Base-by-base conservation (phyloP, 2,329 filamentous ascomycete species). In the Calycina herbarum region DNA sequence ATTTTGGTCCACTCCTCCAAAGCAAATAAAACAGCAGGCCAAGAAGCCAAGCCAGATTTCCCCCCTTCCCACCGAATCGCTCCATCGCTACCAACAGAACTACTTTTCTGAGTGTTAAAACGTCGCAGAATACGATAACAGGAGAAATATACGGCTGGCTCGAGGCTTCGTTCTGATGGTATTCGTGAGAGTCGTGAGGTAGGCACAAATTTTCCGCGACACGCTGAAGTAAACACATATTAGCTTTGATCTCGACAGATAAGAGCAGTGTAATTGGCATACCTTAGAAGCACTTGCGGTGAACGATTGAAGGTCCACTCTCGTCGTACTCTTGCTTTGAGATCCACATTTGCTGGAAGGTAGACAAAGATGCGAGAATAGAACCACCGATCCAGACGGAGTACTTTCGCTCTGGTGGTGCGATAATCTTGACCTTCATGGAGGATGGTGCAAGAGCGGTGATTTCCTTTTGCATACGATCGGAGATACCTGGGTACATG, bases 301-400 rank as follows among this genome's bases (percentile, higher is more conserved):
- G 94, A 78, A 98, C 94, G 80, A 98, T 98, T 79, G 94, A 97
- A 78, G 94, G 95, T 85, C 94, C 94, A 83, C 91, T 95, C 93
- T 98, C 95, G 87, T 99, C 95, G 90, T 98, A 98, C 88, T 98
- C 94, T 98, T 99, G 95, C 93, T 99, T 99, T 78, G 95, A 99
- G 90, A 99, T 98, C 95, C 95, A 99, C 95, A 99, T 99, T 87
- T 99, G 95, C 89, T 99, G 95, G 94, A 99, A 99, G 83, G 95
- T 99, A 76, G 95, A 99, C 78, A 99, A 92, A 73, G 95, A 99
- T 77, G 95, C 95, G 79, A 99, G 86, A 85, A 99, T 99, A 83
- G 95, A 99, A 89, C 95, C 95, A 95, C 95, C 95, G 82, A 99
- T 99, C 95, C 95, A 99, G 88, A 99, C 95, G 72, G 95, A 98